Percentiles rank a stretch among this genome's conserved stretches.
Evolutionary conservation across 2,329 filamentous ascomycete genomes (phyloP).

Genomic region (Paraconiothyrium sp.): DNA sequence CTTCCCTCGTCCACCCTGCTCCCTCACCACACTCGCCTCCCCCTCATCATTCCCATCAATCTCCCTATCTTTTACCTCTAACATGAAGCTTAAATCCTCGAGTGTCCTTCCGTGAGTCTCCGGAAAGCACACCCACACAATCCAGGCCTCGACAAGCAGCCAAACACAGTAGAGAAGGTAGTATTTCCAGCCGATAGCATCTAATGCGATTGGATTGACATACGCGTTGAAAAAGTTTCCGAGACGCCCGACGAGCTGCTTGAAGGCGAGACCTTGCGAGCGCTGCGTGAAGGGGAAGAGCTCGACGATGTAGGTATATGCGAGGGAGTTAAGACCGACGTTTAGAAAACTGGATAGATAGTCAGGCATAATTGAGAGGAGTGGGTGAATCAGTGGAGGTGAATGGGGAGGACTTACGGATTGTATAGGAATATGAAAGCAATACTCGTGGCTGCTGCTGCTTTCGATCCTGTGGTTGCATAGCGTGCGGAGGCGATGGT

Average conservation of each 20-base stretch:
- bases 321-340: slow-evolving; percentile 3
- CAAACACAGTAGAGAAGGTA: slow-evolving; percentile 8
- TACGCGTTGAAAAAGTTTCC: slow-evolving; percentile 8
- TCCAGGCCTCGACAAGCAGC: background rate
- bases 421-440: slow-evolving; percentile 7
- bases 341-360: background rate
- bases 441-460: background rate
- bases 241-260: slow-evolving; percentile 1
- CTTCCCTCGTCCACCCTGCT: too few relatives aligned
- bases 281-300: slow-evolving; percentile 10
- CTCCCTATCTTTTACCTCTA: background rate
- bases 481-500: background rate
- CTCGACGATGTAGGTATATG: slow-evolving; percentile 9
- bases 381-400: background rate
- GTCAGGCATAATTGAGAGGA: too few relatives aligned
- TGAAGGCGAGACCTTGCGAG: slow-evolving; percentile 3
- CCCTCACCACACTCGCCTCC: background rate
- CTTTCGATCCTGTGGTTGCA: background rate
- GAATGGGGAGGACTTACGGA: background rate
- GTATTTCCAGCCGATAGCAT: slow-evolving; percentile 7
- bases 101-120: slow-evolving; percentile 2
- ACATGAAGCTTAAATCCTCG: slow-evolving; percentile 1
- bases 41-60: background rate
- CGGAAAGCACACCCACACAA: slow-evolving; percentile 4
- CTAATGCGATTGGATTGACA: slow-evolving; percentile 5